phyloP scores from a whole-genome alignment of 495 filamentous ascomycete species.

The Neurospora pannonica region DNA sequence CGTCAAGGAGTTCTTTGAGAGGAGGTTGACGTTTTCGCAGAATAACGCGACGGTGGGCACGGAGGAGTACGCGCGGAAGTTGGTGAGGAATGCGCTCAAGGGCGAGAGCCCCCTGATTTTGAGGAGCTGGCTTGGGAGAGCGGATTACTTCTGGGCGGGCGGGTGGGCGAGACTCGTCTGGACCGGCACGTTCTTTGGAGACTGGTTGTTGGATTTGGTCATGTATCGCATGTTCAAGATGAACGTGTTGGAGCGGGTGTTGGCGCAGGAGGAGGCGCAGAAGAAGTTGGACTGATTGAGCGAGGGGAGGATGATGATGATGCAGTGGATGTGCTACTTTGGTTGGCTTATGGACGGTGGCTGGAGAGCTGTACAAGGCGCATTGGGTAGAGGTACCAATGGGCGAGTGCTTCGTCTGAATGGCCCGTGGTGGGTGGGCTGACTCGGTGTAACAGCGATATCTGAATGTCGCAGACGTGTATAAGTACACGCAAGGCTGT shows the following conservation, averaged over 20 bases:
- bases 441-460: too few species aligned
- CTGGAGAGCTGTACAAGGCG: too few species aligned
- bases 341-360: too few species aligned
- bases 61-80: conserved; percentile 24
- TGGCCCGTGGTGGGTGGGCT: too few species aligned
- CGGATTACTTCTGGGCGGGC: conserved; percentile 41
- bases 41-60: conserved; percentile 32
- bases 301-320: too few species aligned
- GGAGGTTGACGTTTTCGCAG: conserved; percentile 36
- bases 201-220: conserved; percentile 31
- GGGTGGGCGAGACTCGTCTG: conserved; percentile 26
- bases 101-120: conserved; percentile 25
- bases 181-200: conserved; percentile 24
- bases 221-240: conserved; percentile 30
- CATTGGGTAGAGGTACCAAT: too few species aligned
- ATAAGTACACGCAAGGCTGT: too few species aligned
- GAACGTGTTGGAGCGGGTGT: conserved; percentile 26
- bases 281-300: conserved; percentile 24
- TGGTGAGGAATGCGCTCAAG: conserved; percentile 28
- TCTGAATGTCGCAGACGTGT: too few species aligned
- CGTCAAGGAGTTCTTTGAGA: conserved; percentile 31
- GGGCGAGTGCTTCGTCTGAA: too few species aligned
- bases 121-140: conserved; percentile 31
- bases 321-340: too few species aligned
- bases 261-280: conserved; percentile 22